phyloP scores from a whole-genome alignment of 768 basidiomycete genomes.

The Boletus speciosus region DNA sequence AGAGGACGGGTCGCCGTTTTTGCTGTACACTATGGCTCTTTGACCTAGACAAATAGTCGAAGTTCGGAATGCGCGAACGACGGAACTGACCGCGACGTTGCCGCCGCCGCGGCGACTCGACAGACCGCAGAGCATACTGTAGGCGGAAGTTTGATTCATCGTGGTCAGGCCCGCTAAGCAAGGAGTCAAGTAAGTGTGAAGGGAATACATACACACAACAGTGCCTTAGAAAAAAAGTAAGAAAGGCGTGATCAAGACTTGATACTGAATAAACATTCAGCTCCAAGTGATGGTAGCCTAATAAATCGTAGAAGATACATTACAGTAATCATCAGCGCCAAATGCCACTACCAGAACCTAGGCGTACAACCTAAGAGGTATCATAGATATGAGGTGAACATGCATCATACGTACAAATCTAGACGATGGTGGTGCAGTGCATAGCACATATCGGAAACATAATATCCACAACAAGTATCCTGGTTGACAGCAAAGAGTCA shows the following conservation, averaged over 20 bases:
- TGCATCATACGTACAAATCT: conserved; percentile 12
- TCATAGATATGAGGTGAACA: conserved; percentile 17
- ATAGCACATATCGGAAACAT: background rate
- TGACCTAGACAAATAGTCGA: conserved; percentile 34
- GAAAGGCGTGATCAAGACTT: background rate
- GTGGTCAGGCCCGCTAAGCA: background rate
- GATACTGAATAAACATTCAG: background rate
- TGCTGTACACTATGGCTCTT: conserved; percentile 64
- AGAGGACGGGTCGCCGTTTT: conserved; percentile 57
- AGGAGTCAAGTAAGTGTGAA: background rate
- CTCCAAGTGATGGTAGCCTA: too few species aligned
- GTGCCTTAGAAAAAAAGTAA: background rate
- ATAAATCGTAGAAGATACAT: conserved; percentile 13
- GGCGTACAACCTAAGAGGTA: conserved; percentile 21
- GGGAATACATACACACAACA: background rate
- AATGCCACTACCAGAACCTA: conserved; percentile 13
- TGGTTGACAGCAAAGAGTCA: conserved; percentile 5
- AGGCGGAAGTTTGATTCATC: conserved; percentile 1
- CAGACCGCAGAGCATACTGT: background rate
- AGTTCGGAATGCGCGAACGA: conserved; percentile 28
- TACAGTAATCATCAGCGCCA: background rate
- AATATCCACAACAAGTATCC: conserved; percentile 5
- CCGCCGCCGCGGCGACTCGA: background rate
- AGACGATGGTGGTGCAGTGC: conserved; percentile 1
- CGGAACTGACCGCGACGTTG: background rate